A percentile compares a stretch with the other conserved stretches of the same genome.
phyloP scores from a whole-genome alignment of 768 basidiomycete species.

The Amanita muscaria region DNA sequence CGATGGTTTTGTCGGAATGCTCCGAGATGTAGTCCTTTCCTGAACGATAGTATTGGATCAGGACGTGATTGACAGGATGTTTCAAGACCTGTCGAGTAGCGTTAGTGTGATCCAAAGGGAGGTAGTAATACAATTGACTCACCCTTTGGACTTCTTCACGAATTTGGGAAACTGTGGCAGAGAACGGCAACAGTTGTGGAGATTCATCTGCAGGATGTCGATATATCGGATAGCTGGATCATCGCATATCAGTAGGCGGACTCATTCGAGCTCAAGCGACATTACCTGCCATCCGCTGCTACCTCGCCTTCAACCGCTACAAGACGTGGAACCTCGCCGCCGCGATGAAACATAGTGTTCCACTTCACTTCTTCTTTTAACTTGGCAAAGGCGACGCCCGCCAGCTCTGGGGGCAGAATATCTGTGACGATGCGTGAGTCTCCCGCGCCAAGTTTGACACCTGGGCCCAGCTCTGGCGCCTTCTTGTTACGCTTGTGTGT shows the following conservation, averaged over 20 bases:
- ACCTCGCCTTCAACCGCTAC: conserved; percentile 30
- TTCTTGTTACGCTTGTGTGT: conserved; percentile 1
- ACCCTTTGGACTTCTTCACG: conserved; percentile 52
- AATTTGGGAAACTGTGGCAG: conserved; percentile 59
- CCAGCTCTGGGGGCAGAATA: conserved; percentile 49
- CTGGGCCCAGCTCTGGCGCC: conserved; percentile 18
- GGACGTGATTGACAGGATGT: conserved; percentile 75
- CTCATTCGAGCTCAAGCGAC: background rate
- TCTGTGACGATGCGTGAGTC: conserved; percentile 55
- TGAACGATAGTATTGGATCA: conserved; percentile 73
- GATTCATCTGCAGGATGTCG: conserved; percentile 78
- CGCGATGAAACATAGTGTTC: conserved; percentile 68
- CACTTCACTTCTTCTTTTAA: conserved; percentile 60
- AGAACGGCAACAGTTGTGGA: conserved; percentile 57
- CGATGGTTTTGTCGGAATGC: conserved; percentile 83
- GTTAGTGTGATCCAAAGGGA: background rate
- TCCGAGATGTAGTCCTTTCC: conserved; percentile 81
- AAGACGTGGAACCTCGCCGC: conserved; percentile 46
- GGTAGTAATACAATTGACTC: conserved; percentile 6
- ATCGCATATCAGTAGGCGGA: background rate
- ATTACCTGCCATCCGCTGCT: conserved; percentile 31
- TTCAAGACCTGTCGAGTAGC: conserved; percentile 25
- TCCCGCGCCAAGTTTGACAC: conserved; percentile 44
- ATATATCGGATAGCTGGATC: conserved; percentile 62
- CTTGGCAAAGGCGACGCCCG: conserved; percentile 46